Evolutionary conservation across 441 rosid genomes (phyloP).

Genomic region (Jatropha podagrica): DNA sequence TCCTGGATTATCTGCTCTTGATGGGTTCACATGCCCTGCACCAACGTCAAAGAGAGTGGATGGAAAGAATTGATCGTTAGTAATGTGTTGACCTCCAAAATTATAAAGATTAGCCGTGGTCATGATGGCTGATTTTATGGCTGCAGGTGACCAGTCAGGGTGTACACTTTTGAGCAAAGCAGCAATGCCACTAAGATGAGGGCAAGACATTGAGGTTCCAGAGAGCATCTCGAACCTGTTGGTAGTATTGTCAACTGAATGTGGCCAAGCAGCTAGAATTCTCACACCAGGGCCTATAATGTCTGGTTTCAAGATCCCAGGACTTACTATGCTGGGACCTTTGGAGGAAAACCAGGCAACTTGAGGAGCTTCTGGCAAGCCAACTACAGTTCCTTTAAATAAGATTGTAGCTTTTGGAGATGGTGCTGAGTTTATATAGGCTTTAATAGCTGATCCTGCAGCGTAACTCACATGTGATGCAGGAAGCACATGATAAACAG

Average conservation of each 20-base stretch:
- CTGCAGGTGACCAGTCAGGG: constrained; percentile 69
- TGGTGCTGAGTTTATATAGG: constrained; percentile 27
- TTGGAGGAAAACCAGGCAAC: constrained; percentile 43
- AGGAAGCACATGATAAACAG: constrained; percentile 26
- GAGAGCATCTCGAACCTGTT: constrained; percentile 64
- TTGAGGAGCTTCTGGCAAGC: constrained; percentile 10
- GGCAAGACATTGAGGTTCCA: constrained; percentile 91
- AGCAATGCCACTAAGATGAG: constrained; percentile 80
- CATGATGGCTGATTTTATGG: constrained; percentile 29
- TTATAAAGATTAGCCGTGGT: constrained; percentile 39
- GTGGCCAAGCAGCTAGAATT: constrained; percentile 51
- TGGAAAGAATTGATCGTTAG: constrained; percentile 32
- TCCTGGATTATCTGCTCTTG: constrained; percentile 40
- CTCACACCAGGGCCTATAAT: constrained; percentile 42
- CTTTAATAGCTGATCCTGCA: constrained; percentile 23
- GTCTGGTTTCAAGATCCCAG: constrained; percentile 6
- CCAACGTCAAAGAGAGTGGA: constrained; percentile 48
- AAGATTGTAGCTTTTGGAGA: constrained; percentile 25
- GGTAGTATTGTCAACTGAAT: constrained; percentile 32
- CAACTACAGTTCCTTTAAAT: constrained; percentile 32
- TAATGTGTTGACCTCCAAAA: constrained; percentile 32
- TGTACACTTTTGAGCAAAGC: constrained; percentile 73
- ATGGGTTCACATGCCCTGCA: constrained; percentile 51
- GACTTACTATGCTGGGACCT: constrained; percentile 41
- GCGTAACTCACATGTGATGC: constrained; percentile 28